These are phyloP conservation scores for Elymus sibiricus DNA, from an alignment of 176 grass and related monocot genomes.

Conservation along the genomic window DNA sequence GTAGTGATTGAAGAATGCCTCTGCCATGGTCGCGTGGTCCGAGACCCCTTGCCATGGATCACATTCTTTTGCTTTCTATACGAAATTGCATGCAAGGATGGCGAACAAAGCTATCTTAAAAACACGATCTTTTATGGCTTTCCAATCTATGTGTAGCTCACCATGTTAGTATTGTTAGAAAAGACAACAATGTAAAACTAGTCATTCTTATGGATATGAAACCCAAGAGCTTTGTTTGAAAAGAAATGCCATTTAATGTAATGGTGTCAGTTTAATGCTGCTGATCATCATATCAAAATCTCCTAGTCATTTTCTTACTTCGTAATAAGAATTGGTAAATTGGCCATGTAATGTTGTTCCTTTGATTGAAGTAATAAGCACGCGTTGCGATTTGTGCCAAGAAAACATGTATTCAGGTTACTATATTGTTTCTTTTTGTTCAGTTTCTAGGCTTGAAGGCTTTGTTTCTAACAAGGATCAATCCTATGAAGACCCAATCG, in stretches of 20 bases:
- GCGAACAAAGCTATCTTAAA: background rate
- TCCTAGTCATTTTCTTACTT: background rate
- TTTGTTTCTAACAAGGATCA: slow-evolving; percentile 99
- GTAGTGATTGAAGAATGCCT: background rate
- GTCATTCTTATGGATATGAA: background rate
- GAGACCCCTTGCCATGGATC: background rate
- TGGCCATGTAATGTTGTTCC: background rate
- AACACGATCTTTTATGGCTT: background rate
- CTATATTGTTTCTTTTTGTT: slow-evolving; percentile 28
- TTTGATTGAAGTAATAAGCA: slow-evolving; percentile 21
- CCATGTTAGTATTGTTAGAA: background rate
- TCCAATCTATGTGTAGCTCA: background rate
- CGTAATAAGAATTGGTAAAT: background rate
- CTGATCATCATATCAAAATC: background rate
- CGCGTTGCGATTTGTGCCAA: slow-evolving; percentile 14
- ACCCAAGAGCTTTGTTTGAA: background rate
- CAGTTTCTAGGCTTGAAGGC: slow-evolving; percentile 98
- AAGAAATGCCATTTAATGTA: background rate
- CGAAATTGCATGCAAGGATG: background rate
- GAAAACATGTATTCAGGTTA: slow-evolving; percentile 26
- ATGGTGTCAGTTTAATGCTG: background rate
- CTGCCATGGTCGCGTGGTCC: background rate
- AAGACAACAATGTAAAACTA: background rate
- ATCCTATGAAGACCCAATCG: slow-evolving; percentile 95
- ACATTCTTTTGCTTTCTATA: background rate